Base-by-base conservation (phyloP, 2,329 filamentous ascomycete genomes). In the Laburnicola sp. region DNA sequence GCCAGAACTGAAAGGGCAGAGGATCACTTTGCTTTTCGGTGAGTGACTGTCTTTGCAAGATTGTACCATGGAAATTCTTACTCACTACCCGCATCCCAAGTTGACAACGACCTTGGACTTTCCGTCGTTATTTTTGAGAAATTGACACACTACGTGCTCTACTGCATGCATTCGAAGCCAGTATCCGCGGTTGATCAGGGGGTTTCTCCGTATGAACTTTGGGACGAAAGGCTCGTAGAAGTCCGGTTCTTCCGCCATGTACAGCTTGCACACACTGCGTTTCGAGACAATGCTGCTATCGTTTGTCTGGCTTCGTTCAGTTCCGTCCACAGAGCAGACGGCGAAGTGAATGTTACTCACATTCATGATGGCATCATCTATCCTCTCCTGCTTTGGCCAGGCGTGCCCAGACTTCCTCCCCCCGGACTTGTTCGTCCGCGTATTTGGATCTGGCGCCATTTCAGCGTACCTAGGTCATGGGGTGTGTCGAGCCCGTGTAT, bases 221-320 rank as follows among this genome's bases (percentile, higher is more conserved):
- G 83, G 86, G 30, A 96, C 90, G 72, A 97, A 97, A 67, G 90
- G 87, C 40, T 88, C 86, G 62, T 94, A 93, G 76, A 89, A 96
- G 69, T 95, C 88, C 26, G 88, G 83, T 64, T 95, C 85, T 54
- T 84, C 64, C 10, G 87, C 80, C 66, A 89, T 87, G 72, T 97
- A 97, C 10, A 96, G 78, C 61, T 86, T 86, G 68, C 96, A 91
- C n/a, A 97, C 92, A 63, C 91, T 94, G 60, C 91, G 80, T 71
- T 97, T 97, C 10, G 91, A 96, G 11, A 92, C 87, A 60, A 96
- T 96, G 66, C 89, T 95, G 73, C 89, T 93, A 69, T 86, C 92
- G 70, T 96, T 96, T 51, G 91, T 97, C 71, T 74, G 45, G 16
- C 16, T 4, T 38, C 34, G 38, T 56, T 45, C 7, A 45, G 42